Evolutionary conservation across 495 filamentous ascomycete species (phyloP).

Genomic region (Penicilliopsis zonata): DNA sequence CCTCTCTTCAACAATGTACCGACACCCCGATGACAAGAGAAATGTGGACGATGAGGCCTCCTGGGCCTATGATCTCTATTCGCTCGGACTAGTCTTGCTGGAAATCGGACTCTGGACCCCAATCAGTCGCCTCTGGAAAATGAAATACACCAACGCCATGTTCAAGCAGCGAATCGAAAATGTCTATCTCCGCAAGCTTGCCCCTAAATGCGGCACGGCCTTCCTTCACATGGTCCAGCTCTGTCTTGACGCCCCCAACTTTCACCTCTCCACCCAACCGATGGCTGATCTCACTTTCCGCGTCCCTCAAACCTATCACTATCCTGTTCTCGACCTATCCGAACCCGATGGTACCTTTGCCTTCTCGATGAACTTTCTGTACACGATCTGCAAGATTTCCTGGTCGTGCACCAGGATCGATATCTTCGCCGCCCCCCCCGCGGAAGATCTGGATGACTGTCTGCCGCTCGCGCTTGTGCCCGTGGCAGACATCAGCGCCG

Average conservation of each 20-base stretch:
- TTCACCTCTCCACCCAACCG: constrained; percentile 41
- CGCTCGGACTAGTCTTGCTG: constrained; percentile 68
- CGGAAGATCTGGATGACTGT: constrained; percentile 33
- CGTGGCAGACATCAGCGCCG: constrained; percentile 18
- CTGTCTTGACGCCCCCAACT: constrained; percentile 67
- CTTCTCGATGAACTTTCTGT: constrained; percentile 37
- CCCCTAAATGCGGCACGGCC: constrained; percentile 58
- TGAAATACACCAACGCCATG: constrained; percentile 49
- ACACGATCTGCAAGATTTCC: constrained; percentile 32
- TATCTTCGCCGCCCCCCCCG: constrained; percentile 29
- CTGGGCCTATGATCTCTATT: constrained; percentile 70
- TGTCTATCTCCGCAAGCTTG: constrained; percentile 52
- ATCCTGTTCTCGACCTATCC: constrained; percentile 34
- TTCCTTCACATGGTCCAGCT: constrained; percentile 75
- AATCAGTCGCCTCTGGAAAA: constrained; percentile 53
- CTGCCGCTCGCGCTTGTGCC: constrained; percentile 33
- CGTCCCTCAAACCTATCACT: constrained; percentile 34
- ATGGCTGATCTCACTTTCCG: constrained; percentile 33
- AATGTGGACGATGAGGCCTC: constrained; percentile 37
- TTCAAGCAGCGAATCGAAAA: constrained; percentile 52
- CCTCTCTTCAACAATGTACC: constrained; percentile 54
- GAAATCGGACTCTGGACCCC: constrained; percentile 88
- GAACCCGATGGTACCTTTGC: constrained; percentile 34
- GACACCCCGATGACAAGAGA: constrained; percentile 64
- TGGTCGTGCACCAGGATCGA: constrained; percentile 35